Conservation (phyloP, 108 stramenopile species). For the Bacterosira constricta region DNA sequence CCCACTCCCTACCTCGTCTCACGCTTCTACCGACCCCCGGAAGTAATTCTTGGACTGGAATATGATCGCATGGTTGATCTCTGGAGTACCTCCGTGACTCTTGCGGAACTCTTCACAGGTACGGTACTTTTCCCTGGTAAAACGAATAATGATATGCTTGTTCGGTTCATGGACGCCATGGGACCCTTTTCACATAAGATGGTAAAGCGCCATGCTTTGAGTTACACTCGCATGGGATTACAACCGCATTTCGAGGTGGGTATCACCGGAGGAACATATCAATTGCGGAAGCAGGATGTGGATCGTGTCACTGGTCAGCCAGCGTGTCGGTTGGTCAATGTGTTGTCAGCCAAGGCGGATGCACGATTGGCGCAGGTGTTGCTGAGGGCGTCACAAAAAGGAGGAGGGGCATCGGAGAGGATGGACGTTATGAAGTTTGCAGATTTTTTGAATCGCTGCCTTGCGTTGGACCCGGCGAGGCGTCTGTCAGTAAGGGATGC, state of each 20-base stretch:
- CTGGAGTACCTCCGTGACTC: slow-evolving; percentile 91
- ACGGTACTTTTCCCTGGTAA: slow-evolving; percentile 88
- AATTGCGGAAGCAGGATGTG: slow-evolving; percentile 63
- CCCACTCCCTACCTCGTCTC: slow-evolving; percentile 97
- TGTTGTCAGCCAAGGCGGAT: slow-evolving; percentile 45
- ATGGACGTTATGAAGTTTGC: slow-evolving; percentile 78
- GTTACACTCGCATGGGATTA: slow-evolving; percentile 63
- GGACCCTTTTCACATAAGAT: slow-evolving; percentile 89
- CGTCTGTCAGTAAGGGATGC: slow-evolving; percentile 70
- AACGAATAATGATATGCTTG: slow-evolving; percentile 96
- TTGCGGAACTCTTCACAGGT: slow-evolving; percentile 96
- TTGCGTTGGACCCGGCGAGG: slow-evolving; percentile 86
- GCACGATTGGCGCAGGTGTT: slow-evolving; percentile 61
- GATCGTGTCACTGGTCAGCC: slow-evolving; percentile 72
- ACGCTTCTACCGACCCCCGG: slow-evolving; percentile 98
- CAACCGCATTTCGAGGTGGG: slow-evolving; percentile 63
- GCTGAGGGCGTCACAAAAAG: slow-evolving; percentile 65
- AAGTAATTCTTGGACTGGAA: slow-evolving; percentile 96
- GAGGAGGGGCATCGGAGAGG: slow-evolving; percentile 79
- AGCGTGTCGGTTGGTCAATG: slow-evolving; percentile 60
- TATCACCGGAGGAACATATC: slow-evolving; percentile 58
- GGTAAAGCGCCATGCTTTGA: slow-evolving; percentile 77
- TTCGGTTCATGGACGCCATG: slow-evolving; percentile 90
- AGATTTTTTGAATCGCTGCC: slow-evolving; percentile 84
- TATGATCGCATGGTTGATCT: slow-evolving; percentile 93